Conservation (phyloP, 495 filamentous ascomycete species). For the Hypoxylon crocopeplum region DNA sequence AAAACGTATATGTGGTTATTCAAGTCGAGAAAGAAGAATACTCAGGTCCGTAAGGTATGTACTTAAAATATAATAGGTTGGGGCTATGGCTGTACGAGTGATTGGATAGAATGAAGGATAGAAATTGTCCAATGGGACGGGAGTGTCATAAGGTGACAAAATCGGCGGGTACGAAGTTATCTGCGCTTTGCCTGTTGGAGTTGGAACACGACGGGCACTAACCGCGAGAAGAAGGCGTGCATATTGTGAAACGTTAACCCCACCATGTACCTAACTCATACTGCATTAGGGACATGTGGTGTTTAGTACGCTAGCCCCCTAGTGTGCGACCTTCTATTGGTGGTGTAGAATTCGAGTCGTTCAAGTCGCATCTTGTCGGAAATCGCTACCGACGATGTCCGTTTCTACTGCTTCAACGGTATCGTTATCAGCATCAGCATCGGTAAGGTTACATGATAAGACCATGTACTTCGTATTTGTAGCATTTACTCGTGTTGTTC, state of each 20-base stretch:
- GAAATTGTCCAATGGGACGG: conserved; percentile 34
- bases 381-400: conserved; percentile 19
- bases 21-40: too few species aligned
- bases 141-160: conserved; percentile 5
- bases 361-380: conserved; percentile 11
- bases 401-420: neutral
- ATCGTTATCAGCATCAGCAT: conserved; percentile 3
- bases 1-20: too few species aligned
- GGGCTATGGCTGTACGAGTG: neutral
- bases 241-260: conserved; percentile 33
- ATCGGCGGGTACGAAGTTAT: neutral
- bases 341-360: neutral
- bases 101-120: conserved; percentile 15
- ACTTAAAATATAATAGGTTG: neutral
- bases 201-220: conserved; percentile 27
- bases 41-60: too few species aligned
- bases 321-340: conserved; percentile 15
- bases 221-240: conserved; percentile 32
- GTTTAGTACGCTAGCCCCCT: neutral
- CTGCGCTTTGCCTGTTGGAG: conserved; percentile 17
- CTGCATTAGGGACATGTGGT: conserved; percentile 7
- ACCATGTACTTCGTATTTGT: too few species aligned
- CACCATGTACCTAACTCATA: conserved; percentile 18
- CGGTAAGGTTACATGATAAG: too few species aligned
- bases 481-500: too few species aligned